Evolutionary conservation across 345 rosid species (phyloP).

Genomic region (Turritis glabra): DNA sequence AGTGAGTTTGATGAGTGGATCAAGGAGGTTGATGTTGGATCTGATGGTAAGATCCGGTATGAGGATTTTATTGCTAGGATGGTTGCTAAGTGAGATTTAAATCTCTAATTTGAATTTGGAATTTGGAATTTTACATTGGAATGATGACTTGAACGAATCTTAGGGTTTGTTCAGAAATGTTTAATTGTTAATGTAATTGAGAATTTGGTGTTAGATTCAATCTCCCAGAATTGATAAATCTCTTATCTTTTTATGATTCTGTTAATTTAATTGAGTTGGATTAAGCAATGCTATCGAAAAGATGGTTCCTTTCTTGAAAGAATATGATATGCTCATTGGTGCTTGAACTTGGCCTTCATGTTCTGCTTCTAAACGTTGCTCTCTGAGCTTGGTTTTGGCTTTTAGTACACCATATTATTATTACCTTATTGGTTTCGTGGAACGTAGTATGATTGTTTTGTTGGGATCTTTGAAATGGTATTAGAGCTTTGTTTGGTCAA

Average conservation of each 20-base stretch:
- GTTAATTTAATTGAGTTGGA: background rate
- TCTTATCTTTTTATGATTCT: background rate
- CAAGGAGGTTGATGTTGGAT: slow-evolving; percentile 76
- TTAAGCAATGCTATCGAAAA: background rate
- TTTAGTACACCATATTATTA: no score
- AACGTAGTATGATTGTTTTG: background rate
- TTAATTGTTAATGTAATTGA: background rate
- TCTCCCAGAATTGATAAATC: background rate
- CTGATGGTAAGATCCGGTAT: slow-evolving; percentile 86
- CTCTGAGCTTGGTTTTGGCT: background rate
- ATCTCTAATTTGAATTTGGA: background rate
- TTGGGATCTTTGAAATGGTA: background rate
- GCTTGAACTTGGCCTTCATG: background rate
- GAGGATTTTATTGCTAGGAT: slow-evolving; percentile 91
- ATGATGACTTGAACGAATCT: background rate
- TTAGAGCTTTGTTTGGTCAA: background rate
- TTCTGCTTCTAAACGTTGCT: background rate
- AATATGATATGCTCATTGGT: background rate
- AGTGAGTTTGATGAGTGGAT: slow-evolving; percentile 96
- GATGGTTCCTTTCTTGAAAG: background rate
- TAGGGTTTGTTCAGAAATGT: slow-evolving; percentile 10
- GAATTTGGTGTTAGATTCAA: background rate
- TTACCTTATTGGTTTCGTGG: background rate
- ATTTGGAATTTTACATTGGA: no score
- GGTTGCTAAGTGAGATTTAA: slow-evolving; percentile 73